A percentile compares a stretch with the other conserved stretches of the same genome.
Conservation (phyloP, 192 early-diverging fungal species). For the Dissophora ornata region DNA sequence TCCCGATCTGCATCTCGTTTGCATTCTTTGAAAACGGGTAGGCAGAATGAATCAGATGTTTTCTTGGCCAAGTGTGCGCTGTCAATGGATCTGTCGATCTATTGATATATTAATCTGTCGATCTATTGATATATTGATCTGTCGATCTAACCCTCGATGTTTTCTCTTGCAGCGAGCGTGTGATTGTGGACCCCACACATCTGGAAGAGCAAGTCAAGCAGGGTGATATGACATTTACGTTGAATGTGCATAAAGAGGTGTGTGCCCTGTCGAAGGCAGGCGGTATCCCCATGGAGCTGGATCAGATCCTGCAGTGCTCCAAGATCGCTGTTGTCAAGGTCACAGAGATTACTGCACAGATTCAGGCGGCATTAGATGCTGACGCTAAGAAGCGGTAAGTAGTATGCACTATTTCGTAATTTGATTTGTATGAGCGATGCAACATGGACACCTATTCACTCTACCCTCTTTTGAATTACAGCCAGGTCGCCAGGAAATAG, state of each 20-base stretch:
- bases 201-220: constrained; percentile 89
- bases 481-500: constrained; percentile 15
- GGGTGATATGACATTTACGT: constrained; percentile 87
- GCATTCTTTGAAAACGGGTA: constrained; percentile 90
- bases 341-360: constrained; percentile 80
- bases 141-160: too few relatives aligned
- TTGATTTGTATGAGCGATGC: not conserved
- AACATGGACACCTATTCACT: too few relatives aligned
- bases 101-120: too few relatives aligned
- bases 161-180: constrained; percentile 57
- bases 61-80: too few relatives aligned
- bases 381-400: constrained; percentile 51
- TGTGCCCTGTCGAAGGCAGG: constrained; percentile 94
- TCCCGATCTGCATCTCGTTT: constrained; percentile 94
- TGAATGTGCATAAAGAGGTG: constrained; percentile 94
- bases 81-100: too few relatives aligned
- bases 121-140: too few relatives aligned
- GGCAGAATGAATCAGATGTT: too few relatives aligned
- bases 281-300: constrained; percentile 80
- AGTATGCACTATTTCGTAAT: not conserved
- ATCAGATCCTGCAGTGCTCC: constrained; percentile 83
- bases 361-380: constrained; percentile 77
- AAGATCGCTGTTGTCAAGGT: constrained; percentile 83
- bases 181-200: constrained; percentile 86
- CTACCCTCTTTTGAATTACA: too few relatives aligned